phyloP scores from a whole-genome alignment of 2,329 filamentous ascomycete species.

The Coleophoma cylindrospora region DNA sequence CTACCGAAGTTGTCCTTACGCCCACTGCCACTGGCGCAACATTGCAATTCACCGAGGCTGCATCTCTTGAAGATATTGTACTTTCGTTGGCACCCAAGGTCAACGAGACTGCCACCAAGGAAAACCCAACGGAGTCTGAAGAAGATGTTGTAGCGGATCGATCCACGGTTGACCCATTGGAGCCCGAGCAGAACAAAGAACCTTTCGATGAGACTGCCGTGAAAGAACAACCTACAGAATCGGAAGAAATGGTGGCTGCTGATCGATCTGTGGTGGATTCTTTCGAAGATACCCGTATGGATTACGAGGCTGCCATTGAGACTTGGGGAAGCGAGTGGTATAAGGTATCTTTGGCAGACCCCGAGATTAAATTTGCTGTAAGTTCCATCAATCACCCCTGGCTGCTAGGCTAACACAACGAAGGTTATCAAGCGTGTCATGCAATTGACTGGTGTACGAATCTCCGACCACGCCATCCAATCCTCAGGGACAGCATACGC shows the following conservation, averaged over 20 bases:
- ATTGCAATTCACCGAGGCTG: conserved; percentile 15
- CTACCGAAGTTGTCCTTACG: conserved; percentile 20
- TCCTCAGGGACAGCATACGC: conserved; percentile 47
- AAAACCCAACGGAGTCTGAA: conserved; percentile 19
- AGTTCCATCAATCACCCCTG: conserved; percentile 26
- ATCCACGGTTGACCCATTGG: conserved; percentile 12
- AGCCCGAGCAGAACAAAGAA: conserved; percentile 2
- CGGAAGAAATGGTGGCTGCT: conserved; percentile 21
- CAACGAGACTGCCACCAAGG: conserved; percentile 14
- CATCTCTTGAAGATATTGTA: conserved; percentile 11
- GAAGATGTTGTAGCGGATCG: conserved; percentile 23
- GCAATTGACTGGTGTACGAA: conserved; percentile 72
- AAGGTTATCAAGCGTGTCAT: conserved; percentile 78
- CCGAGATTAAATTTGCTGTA: conserved; percentile 69
- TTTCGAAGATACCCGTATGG: neutral
- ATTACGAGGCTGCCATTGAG: conserved; percentile 26
- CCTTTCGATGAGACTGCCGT: conserved; percentile 13
- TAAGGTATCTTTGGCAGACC: conserved; percentile 48
- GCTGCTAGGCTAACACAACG: neutral
- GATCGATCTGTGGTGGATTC: conserved; percentile 15
- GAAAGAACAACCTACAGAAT: conserved; percentile 17
- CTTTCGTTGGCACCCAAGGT: conserved; percentile 6
- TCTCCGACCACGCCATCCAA: conserved; percentile 66
- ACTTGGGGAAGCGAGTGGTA: conserved; percentile 54
- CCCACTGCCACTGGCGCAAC: conserved; percentile 11